phyloP scores from a whole-genome alignment of 2,329 filamentous ascomycete genomes.

The Tolypocladium guangdongense region DNA sequence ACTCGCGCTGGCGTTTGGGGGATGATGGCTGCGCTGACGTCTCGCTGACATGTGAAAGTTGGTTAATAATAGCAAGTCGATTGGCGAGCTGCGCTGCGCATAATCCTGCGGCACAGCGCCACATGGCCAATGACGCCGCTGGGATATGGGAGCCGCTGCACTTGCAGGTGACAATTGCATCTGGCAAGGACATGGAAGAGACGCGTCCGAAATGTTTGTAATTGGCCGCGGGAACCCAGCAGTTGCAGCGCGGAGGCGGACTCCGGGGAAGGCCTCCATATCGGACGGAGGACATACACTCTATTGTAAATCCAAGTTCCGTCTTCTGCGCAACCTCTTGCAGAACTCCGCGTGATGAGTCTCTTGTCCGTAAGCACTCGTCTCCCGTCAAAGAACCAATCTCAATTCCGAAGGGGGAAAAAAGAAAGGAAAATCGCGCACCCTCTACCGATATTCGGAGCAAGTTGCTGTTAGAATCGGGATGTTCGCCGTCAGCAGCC shows the following conservation, averaged over 20 bases:
- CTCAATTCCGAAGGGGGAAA: too few relatives aligned
- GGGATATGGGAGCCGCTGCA: background rate
- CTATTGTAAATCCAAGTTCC: too few relatives aligned
- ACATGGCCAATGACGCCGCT: background rate
- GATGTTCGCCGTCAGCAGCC: background rate
- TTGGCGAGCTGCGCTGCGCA: too few relatives aligned
- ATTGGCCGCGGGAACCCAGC: background rate
- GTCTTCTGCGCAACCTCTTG: too few relatives aligned
- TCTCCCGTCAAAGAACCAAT: too few relatives aligned
- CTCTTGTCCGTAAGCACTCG: too few relatives aligned
- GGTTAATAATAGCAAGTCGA: too few relatives aligned
- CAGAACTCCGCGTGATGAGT: too few relatives aligned
- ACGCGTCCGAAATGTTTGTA: background rate
- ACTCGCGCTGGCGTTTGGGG: background rate
- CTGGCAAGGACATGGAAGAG: background rate
- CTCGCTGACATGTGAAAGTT: background rate
- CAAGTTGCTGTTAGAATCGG: background rate
- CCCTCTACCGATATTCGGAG: too few relatives aligned
- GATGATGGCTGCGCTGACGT: background rate
- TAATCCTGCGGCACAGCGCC: too few relatives aligned
- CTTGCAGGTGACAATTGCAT: background rate
- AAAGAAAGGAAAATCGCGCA: too few relatives aligned
- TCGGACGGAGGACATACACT: background rate
- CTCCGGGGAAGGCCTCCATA: background rate
- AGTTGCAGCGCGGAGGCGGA: background rate